Conservation (phyloP, 345 rosid genomes). For the Cardamine occulta region DNA sequence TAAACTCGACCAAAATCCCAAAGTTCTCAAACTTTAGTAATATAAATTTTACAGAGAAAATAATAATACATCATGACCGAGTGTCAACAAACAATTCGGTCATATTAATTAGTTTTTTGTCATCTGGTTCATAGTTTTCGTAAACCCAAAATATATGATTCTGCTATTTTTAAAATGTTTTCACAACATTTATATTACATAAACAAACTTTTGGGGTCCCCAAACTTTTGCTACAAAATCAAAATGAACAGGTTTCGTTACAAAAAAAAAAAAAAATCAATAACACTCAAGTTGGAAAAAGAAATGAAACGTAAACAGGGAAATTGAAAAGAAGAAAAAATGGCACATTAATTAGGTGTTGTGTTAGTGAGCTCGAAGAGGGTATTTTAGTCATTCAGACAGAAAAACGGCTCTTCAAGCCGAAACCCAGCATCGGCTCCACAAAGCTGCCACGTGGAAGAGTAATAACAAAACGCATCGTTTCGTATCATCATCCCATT, state of each 20-base stretch:
- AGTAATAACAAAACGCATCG: slow-evolving; percentile 52
- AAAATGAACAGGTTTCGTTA: slow-evolving; percentile 22
- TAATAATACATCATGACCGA: not conserved
- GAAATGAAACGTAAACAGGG: slow-evolving; percentile 22
- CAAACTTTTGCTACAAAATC: not conserved
- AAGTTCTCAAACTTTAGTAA: not conserved
- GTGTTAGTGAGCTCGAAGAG: slow-evolving; percentile 28
- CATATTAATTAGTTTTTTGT: not conserved
- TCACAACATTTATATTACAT: slow-evolving; percentile 30
- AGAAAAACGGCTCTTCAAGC: slow-evolving; percentile 65
- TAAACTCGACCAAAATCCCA: not conserved
- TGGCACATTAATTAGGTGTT: slow-evolving; percentile 19
- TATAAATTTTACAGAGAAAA: too few relatives aligned
- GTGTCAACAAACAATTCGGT: not conserved
- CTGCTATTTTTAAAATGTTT: not conserved
- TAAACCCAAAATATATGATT: not conserved
- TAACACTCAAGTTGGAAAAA: slow-evolving; percentile 13
- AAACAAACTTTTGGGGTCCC: slow-evolving; percentile 5
- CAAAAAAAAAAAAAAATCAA: slow-evolving; percentile 27
- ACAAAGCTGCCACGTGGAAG: slow-evolving; percentile 71
- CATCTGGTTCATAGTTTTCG: not conserved
- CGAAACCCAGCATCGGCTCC: slow-evolving; percentile 64
- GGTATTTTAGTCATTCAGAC: slow-evolving; percentile 50
- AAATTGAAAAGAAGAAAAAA: not conserved
- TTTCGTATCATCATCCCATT: slow-evolving; percentile 43